Conservation (phyloP, 805 yeast genomes). For the Kodamaea hsintzibuensis region DNA sequence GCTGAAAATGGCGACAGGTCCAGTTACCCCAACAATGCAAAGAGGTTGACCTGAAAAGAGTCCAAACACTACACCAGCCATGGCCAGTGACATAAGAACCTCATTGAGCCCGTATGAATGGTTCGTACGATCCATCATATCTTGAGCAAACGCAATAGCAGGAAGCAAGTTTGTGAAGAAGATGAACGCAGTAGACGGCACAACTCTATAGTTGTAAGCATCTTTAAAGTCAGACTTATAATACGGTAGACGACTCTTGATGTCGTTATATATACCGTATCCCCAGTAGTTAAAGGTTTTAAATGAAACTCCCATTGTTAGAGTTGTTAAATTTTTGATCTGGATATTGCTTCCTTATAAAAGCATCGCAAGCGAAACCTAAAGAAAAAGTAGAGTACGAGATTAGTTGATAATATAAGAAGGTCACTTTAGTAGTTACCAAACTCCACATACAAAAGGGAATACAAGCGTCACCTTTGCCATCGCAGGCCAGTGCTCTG, state of each 20-base stretch:
- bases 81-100: constrained; percentile 75
- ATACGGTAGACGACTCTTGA: constrained; percentile 57
- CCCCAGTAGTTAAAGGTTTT: constrained; percentile 26
- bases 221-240: constrained; percentile 81
- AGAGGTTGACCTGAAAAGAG: constrained; percentile 85
- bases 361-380: background rate
- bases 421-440: background rate
- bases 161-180: constrained; percentile 91
- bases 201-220: constrained; percentile 80
- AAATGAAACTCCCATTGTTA: constrained; percentile 10
- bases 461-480: background rate
- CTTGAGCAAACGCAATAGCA: constrained; percentile 95
- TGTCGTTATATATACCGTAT: constrained; percentile 55
- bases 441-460: background rate
- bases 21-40: constrained; percentile 96
- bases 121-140: constrained; percentile 90
- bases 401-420: background rate
- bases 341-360: background rate
- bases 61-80: constrained; percentile 91
- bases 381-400: background rate
- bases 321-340: background rate
- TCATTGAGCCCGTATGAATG: constrained; percentile 92
- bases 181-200: constrained; percentile 80
- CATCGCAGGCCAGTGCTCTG: background rate
- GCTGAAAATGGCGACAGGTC: constrained; percentile 90